Evolutionary conservation across 78 protist genomes (phyloP), one percentile per base, ranked within the genome.

Genomic region (Goniomonas avonlea): DNA sequence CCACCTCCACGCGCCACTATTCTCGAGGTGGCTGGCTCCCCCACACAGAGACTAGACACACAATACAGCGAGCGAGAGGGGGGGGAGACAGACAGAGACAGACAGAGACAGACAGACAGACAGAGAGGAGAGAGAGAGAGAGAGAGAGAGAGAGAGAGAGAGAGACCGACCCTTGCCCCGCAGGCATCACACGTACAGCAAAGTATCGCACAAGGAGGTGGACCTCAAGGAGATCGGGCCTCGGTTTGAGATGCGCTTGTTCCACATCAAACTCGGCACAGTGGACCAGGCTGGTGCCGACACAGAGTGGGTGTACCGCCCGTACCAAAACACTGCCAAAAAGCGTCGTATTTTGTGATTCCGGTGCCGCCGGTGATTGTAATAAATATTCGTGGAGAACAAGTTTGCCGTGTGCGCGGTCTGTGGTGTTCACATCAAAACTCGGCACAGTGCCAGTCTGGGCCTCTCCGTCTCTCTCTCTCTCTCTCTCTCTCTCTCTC

Each of bases 221-320:
- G 84, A 81, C 13, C 53, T 97, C 50, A 65, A 74, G 38, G 98
- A 95, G 73, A 68, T 95, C 20, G 99, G 99, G 21, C 99, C 99
- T 15, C 94, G 99, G 17, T 96, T 97, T 34, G 99, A 96, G 73
- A 38, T 96, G 87, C 73, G 77, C 37, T 73, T 91, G 32, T 97
- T 88, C 82, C 87, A 89, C 73, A 88, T 97, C 59, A 79, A 29
- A 43, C 87, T 95, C 32, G 99, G 98, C 39, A 82, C 85, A 9
- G 41, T 39, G 11, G 99, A 98, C 5, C 83, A 77, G 82, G 39
- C 35, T 9, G 96, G 94, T 31, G 99, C 98, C 0, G 98, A 98
- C 71, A 63, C 55, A 32, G 99, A 98, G 85, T 98, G 95, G 95
- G 90, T 87, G 32, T 81, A 89, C 50, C 61, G 81, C 32, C 97